phyloP scores from a whole-genome alignment of 306 rosid species.

The Cucurbita pepo region DNA sequence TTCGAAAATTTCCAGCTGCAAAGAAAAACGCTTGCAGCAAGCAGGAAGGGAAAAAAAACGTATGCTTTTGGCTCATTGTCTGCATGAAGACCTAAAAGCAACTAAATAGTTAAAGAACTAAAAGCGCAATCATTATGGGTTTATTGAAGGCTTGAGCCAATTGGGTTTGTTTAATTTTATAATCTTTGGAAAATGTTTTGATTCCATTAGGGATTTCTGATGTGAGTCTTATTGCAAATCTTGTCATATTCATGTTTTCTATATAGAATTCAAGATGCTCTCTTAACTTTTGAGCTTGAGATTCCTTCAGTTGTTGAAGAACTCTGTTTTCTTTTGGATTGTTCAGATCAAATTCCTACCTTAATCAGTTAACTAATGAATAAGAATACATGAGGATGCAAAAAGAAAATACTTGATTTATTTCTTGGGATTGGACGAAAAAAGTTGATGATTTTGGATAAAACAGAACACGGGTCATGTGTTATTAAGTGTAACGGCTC shows the following conservation, averaged over 20 bases:
- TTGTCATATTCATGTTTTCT: neutral
- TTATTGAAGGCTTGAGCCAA: neutral
- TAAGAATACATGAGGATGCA: too few relatives aligned
- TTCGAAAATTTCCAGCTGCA: neutral
- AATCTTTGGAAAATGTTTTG: neutral
- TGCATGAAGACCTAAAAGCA: slow-evolving; percentile 5
- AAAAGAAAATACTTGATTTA: too few relatives aligned
- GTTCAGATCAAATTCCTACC: neutral
- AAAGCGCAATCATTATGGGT: neutral
- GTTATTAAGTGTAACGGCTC: neutral
- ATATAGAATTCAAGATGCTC: neutral
- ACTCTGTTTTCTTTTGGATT: neutral
- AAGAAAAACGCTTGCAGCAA: neutral
- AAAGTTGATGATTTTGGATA: neutral
- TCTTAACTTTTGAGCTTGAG: neutral
- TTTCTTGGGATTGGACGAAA: too few relatives aligned
- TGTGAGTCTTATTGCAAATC: neutral
- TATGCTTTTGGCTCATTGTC: slow-evolving; percentile 3
- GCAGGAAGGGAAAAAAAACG: neutral
- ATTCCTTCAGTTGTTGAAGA: neutral
- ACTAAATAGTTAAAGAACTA: neutral
- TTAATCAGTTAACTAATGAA: neutral
- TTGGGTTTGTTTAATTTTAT: neutral
- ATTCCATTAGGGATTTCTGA: neutral
- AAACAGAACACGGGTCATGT: neutral